phyloP scores from a whole-genome alignment of 129 eudicot species.

The Chrysanthemum makinoi region DNA sequence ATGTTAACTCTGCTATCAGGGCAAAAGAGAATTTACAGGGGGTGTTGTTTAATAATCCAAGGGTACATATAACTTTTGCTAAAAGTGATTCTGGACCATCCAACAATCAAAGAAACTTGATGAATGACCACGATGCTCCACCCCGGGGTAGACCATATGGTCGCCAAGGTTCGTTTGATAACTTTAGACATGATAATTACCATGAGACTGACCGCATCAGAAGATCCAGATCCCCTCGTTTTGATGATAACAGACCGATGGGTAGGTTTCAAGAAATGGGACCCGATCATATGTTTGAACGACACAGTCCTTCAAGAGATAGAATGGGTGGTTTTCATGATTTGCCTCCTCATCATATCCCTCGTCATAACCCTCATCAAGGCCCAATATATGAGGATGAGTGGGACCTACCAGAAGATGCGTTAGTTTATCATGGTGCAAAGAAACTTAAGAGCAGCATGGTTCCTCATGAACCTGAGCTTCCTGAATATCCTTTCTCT shows the following conservation, averaged over 20 bases:
- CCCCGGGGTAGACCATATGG: conserved; percentile 50
- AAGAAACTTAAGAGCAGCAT: conserved; percentile 59
- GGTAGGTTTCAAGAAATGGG: conserved; percentile 43
- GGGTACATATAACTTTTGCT: conserved; percentile 82
- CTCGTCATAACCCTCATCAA: conserved; percentile 38
- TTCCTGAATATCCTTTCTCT: conserved; percentile 80
- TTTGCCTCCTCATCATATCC: conserved; percentile 41
- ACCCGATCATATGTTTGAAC: conserved; percentile 47
- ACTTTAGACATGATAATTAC: conserved; percentile 47
- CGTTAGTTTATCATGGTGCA: conserved; percentile 50
- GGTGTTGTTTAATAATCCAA: conserved; percentile 79
- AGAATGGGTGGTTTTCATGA: conserved; percentile 47
- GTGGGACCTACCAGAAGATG: conserved; percentile 86
- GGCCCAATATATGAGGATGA: conserved; percentile 60
- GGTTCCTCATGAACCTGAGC: conserved; percentile 57
- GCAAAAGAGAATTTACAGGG: conserved; percentile 84
- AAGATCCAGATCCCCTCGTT: conserved; percentile 59
- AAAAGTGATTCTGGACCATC: conserved; percentile 54
- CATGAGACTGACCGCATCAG: conserved; percentile 40
- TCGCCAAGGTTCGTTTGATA: conserved; percentile 49
- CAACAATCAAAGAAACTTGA: conserved; percentile 45
- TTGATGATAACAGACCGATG: conserved; percentile 29
- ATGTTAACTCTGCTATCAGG: conserved; percentile 55
- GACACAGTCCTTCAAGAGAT: conserved; percentile 54
- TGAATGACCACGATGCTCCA: conserved; percentile 61